phyloP scores from a whole-genome alignment of 116 monocot species.

The Papilionanthe hybrid region DNA sequence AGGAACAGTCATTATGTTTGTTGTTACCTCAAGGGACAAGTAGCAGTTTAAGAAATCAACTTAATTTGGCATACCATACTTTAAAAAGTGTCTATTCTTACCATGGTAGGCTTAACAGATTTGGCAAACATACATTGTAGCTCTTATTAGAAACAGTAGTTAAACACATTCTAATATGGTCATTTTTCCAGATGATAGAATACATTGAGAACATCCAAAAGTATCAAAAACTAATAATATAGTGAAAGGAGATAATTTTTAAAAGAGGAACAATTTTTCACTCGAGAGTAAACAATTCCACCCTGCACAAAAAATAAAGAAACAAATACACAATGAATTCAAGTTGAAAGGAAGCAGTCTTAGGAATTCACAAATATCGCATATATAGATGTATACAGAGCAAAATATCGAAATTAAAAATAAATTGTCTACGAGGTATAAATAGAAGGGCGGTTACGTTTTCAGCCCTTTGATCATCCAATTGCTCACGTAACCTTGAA shows the following conservation, averaged over 20 bases:
- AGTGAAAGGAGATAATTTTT: not conserved
- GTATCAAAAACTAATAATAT: not conserved
- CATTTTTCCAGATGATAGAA: not conserved
- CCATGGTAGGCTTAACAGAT: not conserved
- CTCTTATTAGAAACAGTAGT: not conserved
- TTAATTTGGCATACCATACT: too few relatives aligned
- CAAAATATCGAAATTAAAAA: not conserved
- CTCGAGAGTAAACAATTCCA: not conserved
- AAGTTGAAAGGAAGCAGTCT: not conserved
- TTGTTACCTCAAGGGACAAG: not conserved
- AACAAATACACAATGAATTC: not conserved
- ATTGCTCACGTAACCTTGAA: conserved; percentile 38
- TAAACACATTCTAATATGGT: not conserved
- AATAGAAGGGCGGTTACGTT: conserved; percentile 35
- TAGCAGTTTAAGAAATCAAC: too few relatives aligned
- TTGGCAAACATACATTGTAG: not conserved
- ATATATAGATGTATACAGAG: not conserved
- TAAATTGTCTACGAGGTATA: not conserved
- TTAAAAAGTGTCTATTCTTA: too few relatives aligned
- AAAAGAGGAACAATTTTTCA: not conserved
- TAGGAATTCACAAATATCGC: not conserved
- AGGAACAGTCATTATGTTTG: not conserved
- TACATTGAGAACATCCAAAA: not conserved
- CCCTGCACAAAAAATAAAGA: not conserved
- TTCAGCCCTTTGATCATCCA: conserved; percentile 58